Evolutionary conservation across 192 early-diverging fungal genomes (phyloP), one percentile per base, ranked within the genome.

Genomic region (Podila epicladia): DNA sequence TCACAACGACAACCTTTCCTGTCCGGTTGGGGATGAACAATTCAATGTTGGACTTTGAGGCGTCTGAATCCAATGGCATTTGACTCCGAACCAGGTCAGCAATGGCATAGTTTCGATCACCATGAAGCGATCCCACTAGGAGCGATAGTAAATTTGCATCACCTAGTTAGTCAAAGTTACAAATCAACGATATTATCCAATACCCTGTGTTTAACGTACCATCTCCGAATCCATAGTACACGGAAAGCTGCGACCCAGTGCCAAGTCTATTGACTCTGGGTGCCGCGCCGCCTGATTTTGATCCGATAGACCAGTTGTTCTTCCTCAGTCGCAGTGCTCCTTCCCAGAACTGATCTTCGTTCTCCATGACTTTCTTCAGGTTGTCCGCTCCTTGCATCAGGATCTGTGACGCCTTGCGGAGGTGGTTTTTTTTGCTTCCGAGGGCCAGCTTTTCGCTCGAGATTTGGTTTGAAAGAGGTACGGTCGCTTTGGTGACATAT

Each of bases 251-350:
- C 9, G 75, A 72, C 62, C 69, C 70, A 20, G 49, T 33, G n/a
- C 59, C 64, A 17, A 64, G 17, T 19, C 75, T 26, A 4, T 61
- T 62, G 11, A 22, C 53, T 31, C 72, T 70, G 11, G 53, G 53
- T 9, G 58, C 32, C 3, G 63, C 59, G 29, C 58, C 24, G 0
- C 71, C 66, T 32, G 66, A n/a, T 29, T 60, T 80, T 9, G 62
- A 68, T 41, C 72, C 77, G 35, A 80, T 72, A 45, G 71, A 80
- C 77, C 77, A 80, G 41, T 80, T 80, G 55, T 80, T 80, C 38
- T 80, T 80, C 48, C 71, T 55, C 7, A 80, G 59, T 22, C 60
- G 55, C 17, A 69, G 63, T 4, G 77, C 77, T 6, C 66, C 77
- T 9, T 61, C 69, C 77, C 77, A 80, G 64, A 80, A 80, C 55